Evolutionary conservation across 441 rosid genomes (phyloP), one percentile per base, ranked within the genome.

Genomic region (Iberis amara): DNA sequence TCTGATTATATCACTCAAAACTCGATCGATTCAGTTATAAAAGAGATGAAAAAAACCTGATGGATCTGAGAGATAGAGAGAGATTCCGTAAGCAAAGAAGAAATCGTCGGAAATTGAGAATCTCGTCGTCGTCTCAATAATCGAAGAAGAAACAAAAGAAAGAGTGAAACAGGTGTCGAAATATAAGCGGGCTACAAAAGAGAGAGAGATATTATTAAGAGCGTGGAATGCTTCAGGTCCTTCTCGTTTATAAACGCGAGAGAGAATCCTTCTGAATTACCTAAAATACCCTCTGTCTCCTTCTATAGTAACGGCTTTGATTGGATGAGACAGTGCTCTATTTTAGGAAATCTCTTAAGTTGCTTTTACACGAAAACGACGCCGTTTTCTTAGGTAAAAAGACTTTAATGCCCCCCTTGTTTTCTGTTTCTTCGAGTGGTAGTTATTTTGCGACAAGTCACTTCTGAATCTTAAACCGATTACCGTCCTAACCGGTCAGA

Each of bases 291-390:
- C 62, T 66, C 51, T 47, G 47, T 36, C 61, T 8, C 47, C 18
- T 27, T 26, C 47, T 4, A 3, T 35, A 0, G 41, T 46, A 66
- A 66, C 65, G 65, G 61, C 33, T 66, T 39, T 66, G 47, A 66
- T 54, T 66, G 71, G 66, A 42, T 52, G 66, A 43, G 47, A 53
- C 52, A 59, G 9, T 11, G 61, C 61, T 60, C 71, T 66, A 66
- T 59, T 66, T 66, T 59, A 42, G 71, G 71, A 40, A 66, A 54
- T 66, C 6, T 2, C 39, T 39, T 5, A 14, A 36, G 7, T 39
- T 59, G 56, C 70, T 66, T 66, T 66, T 53, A 36, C 38, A 32
- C 4, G 66, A 66, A 59, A 54, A 59, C 62, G 71, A 66, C 71
- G 61, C 47, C 66, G 71, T 66, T 8, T 53, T 23, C 7, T 1